Evolutionary conservation across 345 rosid genomes (phyloP).

Genomic region (Boechera divaricarpa): DNA sequence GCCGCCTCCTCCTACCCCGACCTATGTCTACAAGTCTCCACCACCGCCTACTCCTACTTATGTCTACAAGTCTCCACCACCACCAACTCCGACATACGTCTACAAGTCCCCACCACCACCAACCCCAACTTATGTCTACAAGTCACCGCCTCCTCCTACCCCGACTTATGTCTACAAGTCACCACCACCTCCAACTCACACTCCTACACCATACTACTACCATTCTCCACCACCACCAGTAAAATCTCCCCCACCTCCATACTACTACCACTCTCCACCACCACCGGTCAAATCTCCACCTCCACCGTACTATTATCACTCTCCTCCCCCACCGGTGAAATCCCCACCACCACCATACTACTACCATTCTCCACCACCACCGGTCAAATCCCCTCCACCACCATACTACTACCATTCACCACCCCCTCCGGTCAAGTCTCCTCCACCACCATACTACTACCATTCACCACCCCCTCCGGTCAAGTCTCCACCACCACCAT

Average conservation of each 20-base stretch:
- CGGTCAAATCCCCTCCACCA: conserved; percentile 17
- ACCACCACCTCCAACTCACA: conserved; percentile 44
- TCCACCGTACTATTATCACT: conserved; percentile 37
- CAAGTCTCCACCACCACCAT: conserved; percentile 43
- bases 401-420: conserved; percentile 52
- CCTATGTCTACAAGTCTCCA: conserved; percentile 25
- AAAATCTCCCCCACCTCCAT: conserved; percentile 15
- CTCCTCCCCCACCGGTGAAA: conserved; percentile 45
- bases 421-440: conserved; percentile 50
- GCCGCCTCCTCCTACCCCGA: conserved; percentile 36
- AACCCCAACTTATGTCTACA: not conserved
- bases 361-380: conserved; percentile 53
- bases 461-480: conserved; percentile 34
- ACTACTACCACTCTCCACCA: conserved; percentile 31
- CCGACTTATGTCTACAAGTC: conserved; percentile 36
- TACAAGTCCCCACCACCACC: conserved; percentile 56
- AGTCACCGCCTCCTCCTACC: not conserved
- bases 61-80: not conserved
- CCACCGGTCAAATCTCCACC: conserved; percentile 40
- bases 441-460: conserved; percentile 50
- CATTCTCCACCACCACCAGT: conserved; percentile 46
- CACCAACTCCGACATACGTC: not conserved
- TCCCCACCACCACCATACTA: conserved; percentile 40
- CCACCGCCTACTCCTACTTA: not conserved
- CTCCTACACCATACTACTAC: conserved; percentile 45